These are phyloP conservation scores for Tephrocybe sp. DNA, from an alignment of 768 basidiomycete species.

Conservation along the genomic window DNA sequence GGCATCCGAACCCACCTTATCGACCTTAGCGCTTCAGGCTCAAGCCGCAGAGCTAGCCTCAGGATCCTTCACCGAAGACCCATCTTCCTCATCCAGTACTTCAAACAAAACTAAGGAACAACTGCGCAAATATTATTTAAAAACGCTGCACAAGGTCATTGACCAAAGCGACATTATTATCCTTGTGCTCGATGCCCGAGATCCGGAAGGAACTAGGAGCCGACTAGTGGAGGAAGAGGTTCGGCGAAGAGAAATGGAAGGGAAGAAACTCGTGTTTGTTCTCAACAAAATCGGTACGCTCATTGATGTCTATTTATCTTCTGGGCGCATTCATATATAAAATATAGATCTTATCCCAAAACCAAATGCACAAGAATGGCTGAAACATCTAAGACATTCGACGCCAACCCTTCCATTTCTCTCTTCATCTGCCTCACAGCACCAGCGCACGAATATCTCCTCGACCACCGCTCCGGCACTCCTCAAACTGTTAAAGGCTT, in stretches of 20 bases:
- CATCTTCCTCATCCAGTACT: slow-evolving; percentile 28
- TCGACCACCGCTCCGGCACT: slow-evolving; percentile 74
- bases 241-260: slow-evolving; percentile 75
- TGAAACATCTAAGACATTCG: slow-evolving; percentile 86
- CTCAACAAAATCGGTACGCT: slow-evolving; percentile 90
- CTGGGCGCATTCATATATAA: background rate
- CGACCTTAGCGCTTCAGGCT: slow-evolving; percentile 53
- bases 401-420: slow-evolving; percentile 94
- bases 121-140: slow-evolving; percentile 68
- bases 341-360: slow-evolving; percentile 81
- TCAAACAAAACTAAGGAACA: slow-evolving; percentile 63
- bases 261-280: slow-evolving; percentile 91
- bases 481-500: slow-evolving; percentile 80
- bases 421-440: slow-evolving; percentile 69
- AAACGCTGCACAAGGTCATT: slow-evolving; percentile 86
- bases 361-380: slow-evolving; percentile 86
- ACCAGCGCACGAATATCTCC: slow-evolving; percentile 79
- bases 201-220: slow-evolving; percentile 93
- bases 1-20: slow-evolving; percentile 65
- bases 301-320: background rate
- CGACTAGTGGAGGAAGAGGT: slow-evolving; percentile 94
- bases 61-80: slow-evolving; percentile 21
- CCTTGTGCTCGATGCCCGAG: slow-evolving; percentile 88
- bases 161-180: slow-evolving; percentile 91
- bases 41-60: slow-evolving; percentile 33